Evolutionary conservation across 148 eudicot species (phyloP).

Genomic region (Hydrangea macrophylla): DNA sequence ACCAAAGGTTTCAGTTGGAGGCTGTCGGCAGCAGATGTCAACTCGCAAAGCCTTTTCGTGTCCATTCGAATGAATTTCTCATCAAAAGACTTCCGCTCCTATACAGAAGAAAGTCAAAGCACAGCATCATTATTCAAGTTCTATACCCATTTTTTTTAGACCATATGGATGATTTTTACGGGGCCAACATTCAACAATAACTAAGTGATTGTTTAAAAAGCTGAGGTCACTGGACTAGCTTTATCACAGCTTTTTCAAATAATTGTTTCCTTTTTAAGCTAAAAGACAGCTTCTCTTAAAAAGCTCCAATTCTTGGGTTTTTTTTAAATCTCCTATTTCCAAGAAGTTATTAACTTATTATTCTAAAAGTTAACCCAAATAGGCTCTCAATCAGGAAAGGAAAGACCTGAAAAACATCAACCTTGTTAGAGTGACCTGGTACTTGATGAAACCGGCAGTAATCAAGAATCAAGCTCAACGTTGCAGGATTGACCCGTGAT

Average conservation of each 20-base stretch:
- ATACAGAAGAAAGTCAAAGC: constrained; percentile 12
- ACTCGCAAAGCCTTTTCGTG: constrained; percentile 81
- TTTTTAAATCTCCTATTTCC: no score
- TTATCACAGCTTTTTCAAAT: no score
- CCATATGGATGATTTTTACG: no score
- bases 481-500: constrained; percentile 62
- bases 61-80: constrained; percentile 86
- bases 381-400: not conserved
- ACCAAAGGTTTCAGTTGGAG: constrained; percentile 85
- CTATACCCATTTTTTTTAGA: not conserved
- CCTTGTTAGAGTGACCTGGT: constrained; percentile 87
- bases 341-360: no score
- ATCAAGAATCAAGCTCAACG: constrained; percentile 78
- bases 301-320: no score
- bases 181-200: no score
- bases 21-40: constrained; percentile 90
- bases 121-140: not conserved
- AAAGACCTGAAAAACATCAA: constrained; percentile 13
- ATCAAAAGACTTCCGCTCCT: constrained; percentile 87
- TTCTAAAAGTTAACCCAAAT: no score
- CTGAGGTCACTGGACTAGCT: no score
- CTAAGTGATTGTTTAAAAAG: no score
- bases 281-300: no score
- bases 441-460: constrained; percentile 93
- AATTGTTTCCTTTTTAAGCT: no score